phyloP scores from a whole-genome alignment of 2,329 filamentous ascomycete genomes.

The Penicillium glabrum region DNA sequence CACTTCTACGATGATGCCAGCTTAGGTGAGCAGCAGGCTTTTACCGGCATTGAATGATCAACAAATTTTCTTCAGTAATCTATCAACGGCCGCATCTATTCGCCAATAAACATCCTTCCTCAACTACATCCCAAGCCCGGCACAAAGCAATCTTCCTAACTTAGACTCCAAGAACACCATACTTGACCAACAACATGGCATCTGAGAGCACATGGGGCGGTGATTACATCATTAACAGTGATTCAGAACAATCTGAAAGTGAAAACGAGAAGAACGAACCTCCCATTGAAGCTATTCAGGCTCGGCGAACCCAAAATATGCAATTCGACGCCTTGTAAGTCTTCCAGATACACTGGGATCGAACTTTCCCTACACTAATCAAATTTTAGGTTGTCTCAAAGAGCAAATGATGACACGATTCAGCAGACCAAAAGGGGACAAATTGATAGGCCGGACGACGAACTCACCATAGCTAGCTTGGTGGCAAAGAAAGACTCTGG shows the following conservation, averaged over 20 bases:
- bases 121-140: background rate
- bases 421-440: slow-evolving; percentile 38
- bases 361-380: background rate
- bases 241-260: slow-evolving; percentile 29
- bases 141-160: background rate
- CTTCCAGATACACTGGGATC: background rate
- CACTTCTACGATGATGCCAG: background rate
- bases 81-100: background rate
- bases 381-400: slow-evolving; percentile 37
- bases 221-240: background rate
- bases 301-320: slow-evolving; percentile 52
- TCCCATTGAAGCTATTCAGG: slow-evolving; percentile 38
- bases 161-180: background rate
- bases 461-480: slow-evolving; percentile 55
- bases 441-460: slow-evolving; percentile 39
- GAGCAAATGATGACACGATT: slow-evolving; percentile 44
- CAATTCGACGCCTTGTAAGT: slow-evolving; percentile 51
- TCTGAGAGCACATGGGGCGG: background rate
- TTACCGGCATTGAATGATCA: background rate
- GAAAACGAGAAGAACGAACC: slow-evolving; percentile 25
- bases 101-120: background rate
- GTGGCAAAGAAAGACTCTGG: slow-evolving; percentile 53
- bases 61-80: rapidly evolving
- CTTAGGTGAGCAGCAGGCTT: background rate
- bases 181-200: slow-evolving; percentile 1